phyloP scores from a whole-genome alignment of 2,329 filamentous ascomycete genomes.

The Aspergillus nomiae region DNA sequence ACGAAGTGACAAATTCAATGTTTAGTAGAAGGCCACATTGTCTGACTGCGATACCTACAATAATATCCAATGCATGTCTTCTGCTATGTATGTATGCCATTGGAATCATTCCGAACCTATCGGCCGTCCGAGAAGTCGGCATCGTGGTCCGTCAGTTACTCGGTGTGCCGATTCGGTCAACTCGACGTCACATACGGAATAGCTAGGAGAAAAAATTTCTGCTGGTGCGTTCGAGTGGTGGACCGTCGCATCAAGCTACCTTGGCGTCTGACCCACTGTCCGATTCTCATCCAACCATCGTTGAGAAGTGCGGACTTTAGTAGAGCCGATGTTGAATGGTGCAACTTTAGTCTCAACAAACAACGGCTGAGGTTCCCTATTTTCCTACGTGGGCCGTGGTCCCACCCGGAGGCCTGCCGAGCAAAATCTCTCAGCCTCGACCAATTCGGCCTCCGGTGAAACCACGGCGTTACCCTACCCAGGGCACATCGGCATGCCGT shows the following conservation, averaged over 20 bases:
- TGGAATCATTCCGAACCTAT: not conserved
- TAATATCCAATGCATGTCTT: not conserved
- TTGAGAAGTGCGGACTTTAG: not conserved
- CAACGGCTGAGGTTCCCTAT: not conserved
- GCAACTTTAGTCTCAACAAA: not conserved
- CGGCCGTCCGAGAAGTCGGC: slow-evolving; percentile 5
- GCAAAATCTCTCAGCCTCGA: not conserved
- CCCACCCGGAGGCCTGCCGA: slow-evolving; percentile 13
- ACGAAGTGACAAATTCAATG: not conserved
- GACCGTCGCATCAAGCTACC: not conserved
- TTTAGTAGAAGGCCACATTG: not conserved
- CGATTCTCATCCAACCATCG: slow-evolving; percentile 7
- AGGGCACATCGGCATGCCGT: slow-evolving; percentile 14
- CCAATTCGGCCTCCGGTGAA: slow-evolving; percentile 15
- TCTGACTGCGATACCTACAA: not conserved
- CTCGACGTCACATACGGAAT: not conserved
- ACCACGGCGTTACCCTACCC: slow-evolving; percentile 3
- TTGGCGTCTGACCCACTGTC: not conserved
- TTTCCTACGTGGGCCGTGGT: not conserved
- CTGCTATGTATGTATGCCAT: not conserved
- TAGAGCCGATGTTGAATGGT: not conserved
- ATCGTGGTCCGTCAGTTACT: not conserved
- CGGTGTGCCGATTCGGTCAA: slow-evolving; percentile 7
- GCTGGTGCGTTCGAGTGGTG: not conserved
- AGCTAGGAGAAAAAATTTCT: not conserved